phyloP scores from a whole-genome alignment of 345 rosid species.

The Hibiscus syriacus region DNA sequence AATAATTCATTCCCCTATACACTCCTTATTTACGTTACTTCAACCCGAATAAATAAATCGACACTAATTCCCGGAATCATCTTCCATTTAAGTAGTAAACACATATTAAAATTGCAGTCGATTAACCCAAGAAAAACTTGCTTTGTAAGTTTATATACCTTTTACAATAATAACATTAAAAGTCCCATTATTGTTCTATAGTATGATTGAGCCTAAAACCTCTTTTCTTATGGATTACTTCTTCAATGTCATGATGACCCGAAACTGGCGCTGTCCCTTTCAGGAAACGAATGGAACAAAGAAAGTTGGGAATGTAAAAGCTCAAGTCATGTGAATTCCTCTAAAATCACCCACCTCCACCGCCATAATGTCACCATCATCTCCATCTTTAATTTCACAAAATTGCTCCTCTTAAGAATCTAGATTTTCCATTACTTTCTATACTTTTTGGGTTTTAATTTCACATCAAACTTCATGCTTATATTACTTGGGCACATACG shows the following conservation, averaged over 20 bases:
- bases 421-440: not conserved
- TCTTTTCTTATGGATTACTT: slow-evolving; percentile 1
- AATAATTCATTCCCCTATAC: no score
- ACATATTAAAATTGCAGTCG: not conserved
- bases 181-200: not conserved
- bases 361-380: no score
- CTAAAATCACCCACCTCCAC: not conserved
- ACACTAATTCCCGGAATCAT: no score
- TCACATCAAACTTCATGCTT: no score
- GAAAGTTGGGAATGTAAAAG: not conserved
- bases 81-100: not conserved
- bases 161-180: not conserved
- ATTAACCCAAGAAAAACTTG: slow-evolving; percentile 6
- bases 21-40: no score
- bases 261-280: not conserved
- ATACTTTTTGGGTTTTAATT: no score
- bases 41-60: no score
- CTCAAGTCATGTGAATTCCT: not conserved
- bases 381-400: not conserved
- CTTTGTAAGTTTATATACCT: slow-evolving; percentile 6
- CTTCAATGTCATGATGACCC: not conserved
- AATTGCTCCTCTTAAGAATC: not conserved
- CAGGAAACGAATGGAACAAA: not conserved
- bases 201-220: not conserved
- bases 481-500: no score